Base-by-base conservation (phyloP, 1,284 basidiomycete species). In the Agaricales sp. region DNA sequence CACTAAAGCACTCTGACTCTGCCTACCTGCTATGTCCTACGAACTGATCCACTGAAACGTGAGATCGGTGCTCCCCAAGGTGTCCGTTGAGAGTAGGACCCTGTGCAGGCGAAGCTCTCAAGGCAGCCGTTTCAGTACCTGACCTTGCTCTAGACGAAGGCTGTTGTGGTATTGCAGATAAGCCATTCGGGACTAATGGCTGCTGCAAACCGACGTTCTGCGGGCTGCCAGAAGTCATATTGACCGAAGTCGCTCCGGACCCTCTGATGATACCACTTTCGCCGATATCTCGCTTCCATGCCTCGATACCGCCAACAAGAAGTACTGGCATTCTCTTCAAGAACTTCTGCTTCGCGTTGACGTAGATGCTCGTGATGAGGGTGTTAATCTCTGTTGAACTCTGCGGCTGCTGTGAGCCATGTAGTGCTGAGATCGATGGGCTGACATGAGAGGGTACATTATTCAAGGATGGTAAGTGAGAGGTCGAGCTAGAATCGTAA, bases 261-360 rank as follows among this genome's bases (percentile, higher is more conserved):
- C 21, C 16, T 22, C 21, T 43, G 8, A 18, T 16, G 11, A 18
- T 43, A 11, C 39, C 16, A 43, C 39, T 61, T 2, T 73, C 73
- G 0, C 79, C 76, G 48, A 88, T 69, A 48, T 86, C 79, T 49
- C 70, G 70, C 56, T 75, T 76, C 93, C 94, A 99, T 0, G 82
- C 86, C 43, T 86, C 77, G 49, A 92, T 71, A 1, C 95, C 95
- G 1, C 95, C 95, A 4, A 87, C 72, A 16, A 99, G 75, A 52
- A 97, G 66, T 60, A 92, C 80, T 0, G 95, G 94, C 54, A 80
- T 77, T 41, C 87, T 74, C 58, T 84, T 81, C 35, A 97, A 67
- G 50, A 75, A 69, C 65, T 87, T 92, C 52, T 69, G 67, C 59
- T 87, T 90, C 20, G 83, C 82, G 22, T 70, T 70, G 57, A 87